Conservation (phyloP, 225 moss, liverwort and hornwort species). For the Polytrichum commune region DNA sequence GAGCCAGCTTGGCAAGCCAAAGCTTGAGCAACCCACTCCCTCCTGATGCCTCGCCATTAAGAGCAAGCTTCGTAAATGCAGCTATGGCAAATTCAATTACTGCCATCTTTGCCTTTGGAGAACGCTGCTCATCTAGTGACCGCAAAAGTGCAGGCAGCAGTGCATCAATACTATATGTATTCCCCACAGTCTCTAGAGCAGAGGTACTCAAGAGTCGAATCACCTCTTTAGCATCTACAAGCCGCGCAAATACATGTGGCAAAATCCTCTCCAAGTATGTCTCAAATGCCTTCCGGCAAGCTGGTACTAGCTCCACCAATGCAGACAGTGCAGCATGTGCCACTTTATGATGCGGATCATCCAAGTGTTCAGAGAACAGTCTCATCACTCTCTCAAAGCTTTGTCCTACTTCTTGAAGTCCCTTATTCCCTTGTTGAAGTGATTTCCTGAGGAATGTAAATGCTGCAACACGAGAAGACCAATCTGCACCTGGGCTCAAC, state of each 20-base stretch:
- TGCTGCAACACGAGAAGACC: slow-evolving; percentile 95
- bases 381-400: slow-evolving; percentile 89
- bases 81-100: slow-evolving; percentile 92
- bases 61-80: slow-evolving; percentile 85
- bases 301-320: slow-evolving; percentile 81
- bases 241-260: slow-evolving; percentile 85
- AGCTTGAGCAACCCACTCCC: slow-evolving; percentile 90
- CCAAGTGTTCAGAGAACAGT: slow-evolving; percentile 90
- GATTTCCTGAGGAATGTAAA: slow-evolving; percentile 85
- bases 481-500: slow-evolving; percentile 78
- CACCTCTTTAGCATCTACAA: slow-evolving; percentile 88
- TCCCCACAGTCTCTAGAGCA: slow-evolving; percentile 83
- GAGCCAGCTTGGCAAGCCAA: slow-evolving; percentile 94
- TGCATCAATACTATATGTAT: slow-evolving; percentile 88
- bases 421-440: slow-evolving; percentile 82
- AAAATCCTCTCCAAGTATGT: slow-evolving; percentile 86
- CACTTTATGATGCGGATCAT: slow-evolving; percentile 99
- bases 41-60: slow-evolving; percentile 73
- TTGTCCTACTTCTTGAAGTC: slow-evolving; percentile 85
- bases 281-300: slow-evolving; percentile 85
- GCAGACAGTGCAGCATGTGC: slow-evolving; percentile 94
- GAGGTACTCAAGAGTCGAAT: slow-evolving; percentile 85
- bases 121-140: slow-evolving; percentile 95
- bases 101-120: slow-evolving; percentile 91
- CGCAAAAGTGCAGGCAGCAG: slow-evolving; percentile 88